These are phyloP conservation scores for Pseudomicrostroma phylloplanum DNA, from an alignment of 1,284 basidiomycete genomes.

Conservation along the genomic window DNA sequence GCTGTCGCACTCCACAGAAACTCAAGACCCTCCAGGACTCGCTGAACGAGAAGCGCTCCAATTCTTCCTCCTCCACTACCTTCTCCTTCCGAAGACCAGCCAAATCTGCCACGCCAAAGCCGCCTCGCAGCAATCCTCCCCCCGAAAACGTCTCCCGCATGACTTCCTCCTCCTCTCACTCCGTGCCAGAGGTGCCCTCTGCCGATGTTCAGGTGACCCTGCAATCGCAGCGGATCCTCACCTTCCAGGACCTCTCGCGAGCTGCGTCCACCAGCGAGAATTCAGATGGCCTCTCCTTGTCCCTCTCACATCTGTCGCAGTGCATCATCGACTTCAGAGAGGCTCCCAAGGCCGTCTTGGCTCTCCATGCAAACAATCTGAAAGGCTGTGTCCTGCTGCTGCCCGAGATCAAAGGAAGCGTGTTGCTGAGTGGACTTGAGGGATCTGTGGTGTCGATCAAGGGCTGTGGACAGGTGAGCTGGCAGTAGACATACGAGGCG, in stretches of 20 bases:
- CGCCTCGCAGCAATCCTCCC: background rate
- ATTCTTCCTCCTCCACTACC: background rate
- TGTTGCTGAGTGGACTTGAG: background rate
- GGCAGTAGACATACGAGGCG: background rate
- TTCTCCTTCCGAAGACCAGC: slow-evolving; percentile 4
- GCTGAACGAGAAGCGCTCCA: background rate
- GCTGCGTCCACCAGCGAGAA: background rate
- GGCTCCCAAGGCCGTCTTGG: background rate
- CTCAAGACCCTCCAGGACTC: background rate
- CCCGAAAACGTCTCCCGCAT: background rate
- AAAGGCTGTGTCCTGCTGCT: slow-evolving; percentile 1
- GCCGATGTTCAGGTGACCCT: slow-evolving; percentile 3
- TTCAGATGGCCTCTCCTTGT: background rate
- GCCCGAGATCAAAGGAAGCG: background rate
- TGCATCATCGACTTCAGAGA: slow-evolving; percentile 6
- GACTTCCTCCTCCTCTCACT: background rate
- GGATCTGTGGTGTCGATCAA: background rate
- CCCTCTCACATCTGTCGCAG: background rate
- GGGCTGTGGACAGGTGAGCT: slow-evolving; percentile 1
- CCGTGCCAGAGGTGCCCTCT: background rate
- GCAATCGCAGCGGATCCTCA: background rate
- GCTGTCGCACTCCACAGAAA: background rate
- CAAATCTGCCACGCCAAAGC: background rate
- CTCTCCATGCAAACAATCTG: background rate
- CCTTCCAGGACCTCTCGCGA: slow-evolving; percentile 5